A percentile compares a stretch with the other conserved stretches of the same genome.
Evolutionary conservation across 2,329 filamentous ascomycete genomes (phyloP).

Genomic region (Claviceps capensis): DNA sequence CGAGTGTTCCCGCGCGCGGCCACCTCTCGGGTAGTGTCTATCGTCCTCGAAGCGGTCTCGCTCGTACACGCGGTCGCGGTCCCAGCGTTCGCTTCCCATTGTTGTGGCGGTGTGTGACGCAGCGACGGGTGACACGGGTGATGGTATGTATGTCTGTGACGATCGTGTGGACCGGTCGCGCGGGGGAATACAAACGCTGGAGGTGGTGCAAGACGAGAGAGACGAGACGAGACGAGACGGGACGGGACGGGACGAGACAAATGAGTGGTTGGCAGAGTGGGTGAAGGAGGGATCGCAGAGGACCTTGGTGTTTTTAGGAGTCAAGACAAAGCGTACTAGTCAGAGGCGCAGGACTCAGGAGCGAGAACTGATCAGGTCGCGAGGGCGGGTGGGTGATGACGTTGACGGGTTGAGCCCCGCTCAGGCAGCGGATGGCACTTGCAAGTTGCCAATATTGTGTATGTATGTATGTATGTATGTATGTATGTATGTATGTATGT

Average conservation of each 20-base stretch:
- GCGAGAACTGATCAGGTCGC: not conserved
- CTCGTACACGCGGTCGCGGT: conserved; percentile 36
- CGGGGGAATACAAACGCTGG: not conserved
- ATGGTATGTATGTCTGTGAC: not conserved
- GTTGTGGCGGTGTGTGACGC: conserved; percentile 1
- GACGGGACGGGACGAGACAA: no score
- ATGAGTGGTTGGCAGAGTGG: no score
- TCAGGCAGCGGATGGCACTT: not conserved
- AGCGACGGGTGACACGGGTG: not conserved
- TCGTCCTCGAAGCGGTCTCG: conserved; percentile 37
- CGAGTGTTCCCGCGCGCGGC: conserved; percentile 29
- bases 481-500: no score
- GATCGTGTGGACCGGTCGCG: not conserved
- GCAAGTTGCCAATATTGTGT: no score
- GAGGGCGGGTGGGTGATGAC: conserved; percentile 4
- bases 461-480: no score
- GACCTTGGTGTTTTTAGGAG: not conserved
- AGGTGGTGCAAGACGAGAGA: no score
- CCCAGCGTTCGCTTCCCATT: conserved; percentile 31
- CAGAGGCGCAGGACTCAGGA: not conserved
- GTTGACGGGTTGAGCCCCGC: conserved; percentile 5
- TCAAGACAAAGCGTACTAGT: not conserved
- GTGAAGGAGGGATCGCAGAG: no score
- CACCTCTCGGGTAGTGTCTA: conserved; percentile 25
- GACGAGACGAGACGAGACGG: no score